Conservation (phyloP, 2,329 filamentous ascomycete species). For the Grosmannia penicillata region DNA sequence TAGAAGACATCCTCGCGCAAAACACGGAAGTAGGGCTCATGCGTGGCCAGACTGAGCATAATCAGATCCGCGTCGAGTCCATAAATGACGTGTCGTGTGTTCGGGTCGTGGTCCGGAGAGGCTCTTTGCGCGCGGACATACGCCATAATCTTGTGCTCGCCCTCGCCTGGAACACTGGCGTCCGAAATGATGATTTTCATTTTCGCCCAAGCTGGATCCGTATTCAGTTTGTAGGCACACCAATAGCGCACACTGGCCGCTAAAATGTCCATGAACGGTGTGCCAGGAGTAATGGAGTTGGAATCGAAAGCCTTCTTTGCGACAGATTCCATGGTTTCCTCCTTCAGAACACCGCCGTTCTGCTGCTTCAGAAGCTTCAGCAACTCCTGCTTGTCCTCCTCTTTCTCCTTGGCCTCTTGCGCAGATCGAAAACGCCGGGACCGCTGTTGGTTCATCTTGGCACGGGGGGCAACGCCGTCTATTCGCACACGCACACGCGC, state of each 20-base stretch:
- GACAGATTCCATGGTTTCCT: conserved; percentile 44
- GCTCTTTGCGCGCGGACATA: conserved; percentile 89
- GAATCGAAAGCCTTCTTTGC: conserved; percentile 88
- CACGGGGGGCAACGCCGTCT: conserved; percentile 94
- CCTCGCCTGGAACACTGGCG: conserved; percentile 92
- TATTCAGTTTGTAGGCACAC: conserved; percentile 96
- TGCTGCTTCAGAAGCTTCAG: conserved; percentile 72
- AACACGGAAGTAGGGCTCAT: conserved; percentile 93
- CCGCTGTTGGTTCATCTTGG: conserved; percentile 99
- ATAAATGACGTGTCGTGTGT: conserved; percentile 96
- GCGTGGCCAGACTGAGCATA: conserved; percentile 92
- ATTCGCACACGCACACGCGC: too few relatives aligned
- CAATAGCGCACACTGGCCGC: conserved; percentile 85
- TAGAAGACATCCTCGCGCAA: conserved; percentile 94
- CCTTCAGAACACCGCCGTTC: conserved; percentile 48
- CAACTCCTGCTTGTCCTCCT: conserved; percentile 78
- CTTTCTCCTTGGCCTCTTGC: conserved; percentile 88
- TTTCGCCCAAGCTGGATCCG: conserved; percentile 87
- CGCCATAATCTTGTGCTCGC: conserved; percentile 99
- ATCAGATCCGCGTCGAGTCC: conserved; percentile 96
- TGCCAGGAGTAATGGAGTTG: conserved; percentile 81
- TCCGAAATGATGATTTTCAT: conserved; percentile 98
- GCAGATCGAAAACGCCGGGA: conserved; percentile 89
- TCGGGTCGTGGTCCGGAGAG: conserved; percentile 84
- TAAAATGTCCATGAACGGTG: conserved; percentile 96